Evolutionary conservation across 2,329 filamentous ascomycete species (phyloP), one percentile per base, ranked within the genome.

Genomic region (Dissoconium aciculare): DNA sequence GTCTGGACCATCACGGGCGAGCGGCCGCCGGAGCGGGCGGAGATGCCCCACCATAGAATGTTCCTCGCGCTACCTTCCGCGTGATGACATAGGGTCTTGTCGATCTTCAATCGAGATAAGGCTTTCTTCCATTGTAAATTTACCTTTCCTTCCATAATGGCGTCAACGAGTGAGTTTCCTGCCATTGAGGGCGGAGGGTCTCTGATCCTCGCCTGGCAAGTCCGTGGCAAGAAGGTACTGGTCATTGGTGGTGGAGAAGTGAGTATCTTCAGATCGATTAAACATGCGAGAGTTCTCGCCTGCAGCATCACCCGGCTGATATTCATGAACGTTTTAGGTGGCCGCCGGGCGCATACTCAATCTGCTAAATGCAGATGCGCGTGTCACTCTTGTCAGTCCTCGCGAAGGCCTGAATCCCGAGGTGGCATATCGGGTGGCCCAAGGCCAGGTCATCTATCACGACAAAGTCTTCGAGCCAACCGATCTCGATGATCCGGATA

Each of bases 191-290:
- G 83, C 34, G 87, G 87, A 30, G 89, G 85, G 36, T 95, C 87
- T 38, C 62, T 98, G 42, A 89, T 98, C 40, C 64, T 98, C 31
- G 89, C 89, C 51, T 98, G 87, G 85, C 89, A 95, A 61, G 76
- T 93, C 48, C 78, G 74, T 52, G 76, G 77, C 55, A 94, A 91
- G 58, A 73, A 74, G 41, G 78, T 95, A 11, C 62, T 98, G n/a
- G 80, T 98, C 4, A 73, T 98, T 5, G 89, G 89, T 41, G 89
- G 89, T 46, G 89, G 89, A 56, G 87, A 95, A 68, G 87, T 92
- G 62, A 44, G 70, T 32, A 23, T 23, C 19, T 23, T 23, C n/a
- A 23, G 8, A 23, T 8, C n/a, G 19, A 23, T 23, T 8, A 23
- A n/a, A n/a, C n/a, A n/a, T n/a, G n/a, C n/a, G n/a, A n/a, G n/a